Evolutionary conservation across 768 basidiomycete genomes (phyloP).

Genomic region (Leccinum rimulosum): DNA sequence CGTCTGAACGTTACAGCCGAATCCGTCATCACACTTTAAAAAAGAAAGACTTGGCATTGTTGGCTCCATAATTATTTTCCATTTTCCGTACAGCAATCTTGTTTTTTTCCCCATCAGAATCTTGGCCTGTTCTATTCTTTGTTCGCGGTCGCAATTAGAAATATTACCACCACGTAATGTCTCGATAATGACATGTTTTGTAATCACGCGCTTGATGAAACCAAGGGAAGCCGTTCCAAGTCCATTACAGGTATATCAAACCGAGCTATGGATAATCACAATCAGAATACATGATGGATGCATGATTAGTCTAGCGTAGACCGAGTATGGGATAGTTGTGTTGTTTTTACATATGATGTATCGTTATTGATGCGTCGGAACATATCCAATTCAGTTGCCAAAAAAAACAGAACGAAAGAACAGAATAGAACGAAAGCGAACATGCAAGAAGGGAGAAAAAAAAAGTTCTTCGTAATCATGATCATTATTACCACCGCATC

Average conservation of each 20-base stretch:
- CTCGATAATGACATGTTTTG: slow-evolving; percentile 7
- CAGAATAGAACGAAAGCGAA: not conserved
- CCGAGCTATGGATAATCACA: not conserved
- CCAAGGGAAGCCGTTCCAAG: not conserved
- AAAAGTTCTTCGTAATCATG: not conserved
- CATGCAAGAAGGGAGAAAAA: not conserved
- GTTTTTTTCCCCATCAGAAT: slow-evolving; percentile 12
- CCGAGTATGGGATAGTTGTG: slow-evolving; percentile 12
- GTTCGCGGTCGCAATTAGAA: slow-evolving; percentile 1
- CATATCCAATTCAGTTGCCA: slow-evolving; percentile 11
- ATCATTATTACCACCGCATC: slow-evolving; percentile 24
- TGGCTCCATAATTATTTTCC: slow-evolving; percentile 3
- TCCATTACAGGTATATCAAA: slow-evolving; percentile 5
- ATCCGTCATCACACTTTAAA: slow-evolving; percentile 8
- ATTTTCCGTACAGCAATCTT: slow-evolving; percentile 7
- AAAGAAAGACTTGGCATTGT: not conserved
- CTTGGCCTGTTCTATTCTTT: slow-evolving; percentile 13
- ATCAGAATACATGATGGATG: slow-evolving; percentile 21
- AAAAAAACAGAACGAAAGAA: not conserved
- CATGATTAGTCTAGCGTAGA: slow-evolving; percentile 16
- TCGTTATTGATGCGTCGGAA: slow-evolving; percentile 14
- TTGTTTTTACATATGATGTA: slow-evolving; percentile 28
- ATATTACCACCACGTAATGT: slow-evolving; percentile 4
- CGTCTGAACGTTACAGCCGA: slow-evolving; percentile 1
- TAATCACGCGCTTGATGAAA: slow-evolving; percentile 3